These are phyloP conservation scores for Gentiana macrophylla DNA, from an alignment of 257 asterid genomes.

Conservation along the genomic window DNA sequence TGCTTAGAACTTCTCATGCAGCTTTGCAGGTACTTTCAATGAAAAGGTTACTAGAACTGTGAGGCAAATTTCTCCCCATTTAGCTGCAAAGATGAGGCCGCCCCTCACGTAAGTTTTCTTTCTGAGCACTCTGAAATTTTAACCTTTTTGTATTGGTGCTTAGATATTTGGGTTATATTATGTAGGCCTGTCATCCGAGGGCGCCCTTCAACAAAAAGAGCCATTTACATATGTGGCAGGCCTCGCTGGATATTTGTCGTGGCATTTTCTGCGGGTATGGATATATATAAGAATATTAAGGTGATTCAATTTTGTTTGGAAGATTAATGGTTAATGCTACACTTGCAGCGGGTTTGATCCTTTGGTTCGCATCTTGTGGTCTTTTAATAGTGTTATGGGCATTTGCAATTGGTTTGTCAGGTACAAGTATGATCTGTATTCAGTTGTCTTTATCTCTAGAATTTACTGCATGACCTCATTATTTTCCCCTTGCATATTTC, in stretches of 20 bases:
- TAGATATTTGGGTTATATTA: slow-evolving; percentile 8
- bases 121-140: not conserved
- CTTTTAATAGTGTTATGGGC: slow-evolving; percentile 55
- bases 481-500: slow-evolving; percentile 6
- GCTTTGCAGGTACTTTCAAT: slow-evolving; percentile 92
- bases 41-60: slow-evolving; percentile 88
- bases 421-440: slow-evolving; percentile 22
- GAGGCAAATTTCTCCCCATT: slow-evolving; percentile 88
- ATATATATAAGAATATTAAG: not conserved
- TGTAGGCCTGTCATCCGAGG: slow-evolving; percentile 95
- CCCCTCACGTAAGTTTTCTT: slow-evolving; percentile 59
- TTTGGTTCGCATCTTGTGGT: slow-evolving; percentile 87
- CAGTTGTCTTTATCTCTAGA: not conserved
- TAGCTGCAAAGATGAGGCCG: slow-evolving; percentile 99
- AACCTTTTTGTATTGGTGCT: not conserved
- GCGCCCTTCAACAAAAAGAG: slow-evolving; percentile 83
- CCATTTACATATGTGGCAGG: slow-evolving; percentile 76
- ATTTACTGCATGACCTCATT: not conserved
- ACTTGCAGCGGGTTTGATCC: slow-evolving; percentile 59
- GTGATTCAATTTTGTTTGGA: not conserved
- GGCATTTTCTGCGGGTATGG: slow-evolving; percentile 46
- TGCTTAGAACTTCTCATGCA: slow-evolving; percentile 22
- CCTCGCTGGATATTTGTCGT: slow-evolving; percentile 91
- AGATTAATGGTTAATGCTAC: not conserved
- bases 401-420: slow-evolving; percentile 58